Evolutionary conservation across 352 stramenopile genomes (phyloP).

Genomic region (Phytopythium sindhum): DNA sequence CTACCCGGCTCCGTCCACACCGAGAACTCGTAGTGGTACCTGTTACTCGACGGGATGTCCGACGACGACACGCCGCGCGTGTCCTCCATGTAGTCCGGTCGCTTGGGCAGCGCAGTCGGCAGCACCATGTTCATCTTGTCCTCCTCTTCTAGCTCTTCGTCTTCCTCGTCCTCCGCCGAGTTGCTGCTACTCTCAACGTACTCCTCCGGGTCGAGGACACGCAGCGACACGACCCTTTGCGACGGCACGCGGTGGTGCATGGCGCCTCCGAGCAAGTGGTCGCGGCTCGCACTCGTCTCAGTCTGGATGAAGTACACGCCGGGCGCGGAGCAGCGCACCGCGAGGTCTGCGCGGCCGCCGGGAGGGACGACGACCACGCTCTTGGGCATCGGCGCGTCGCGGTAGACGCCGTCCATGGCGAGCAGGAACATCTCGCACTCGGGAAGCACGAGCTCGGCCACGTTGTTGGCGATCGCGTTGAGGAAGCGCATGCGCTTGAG

Average conservation of each 20-base stretch:
- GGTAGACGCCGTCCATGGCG: conserved; percentile 72
- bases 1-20: conserved; percentile 53
- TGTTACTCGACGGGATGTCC: conserved; percentile 28
- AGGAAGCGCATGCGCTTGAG: conserved; percentile 69
- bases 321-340: conserved; percentile 38
- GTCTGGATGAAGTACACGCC: conserved; percentile 68
- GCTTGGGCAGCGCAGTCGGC: conserved; percentile 34
- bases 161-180: conserved; percentile 15
- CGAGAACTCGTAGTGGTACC: conserved; percentile 75
- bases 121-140: conserved; percentile 27
- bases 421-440: conserved; percentile 56
- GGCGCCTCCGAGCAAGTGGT: conserved; percentile 51
- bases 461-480: conserved; percentile 83
- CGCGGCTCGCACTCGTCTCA: conserved; percentile 52
- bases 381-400: conserved; percentile 33
- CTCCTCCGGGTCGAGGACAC: conserved; percentile 23
- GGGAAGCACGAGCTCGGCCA: conserved; percentile 58
- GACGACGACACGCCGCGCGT: conserved; percentile 14
- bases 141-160: conserved; percentile 21
- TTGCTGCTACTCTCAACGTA: not conserved
- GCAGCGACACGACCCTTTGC: conserved; percentile 57
- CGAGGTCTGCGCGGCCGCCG: conserved; percentile 61
- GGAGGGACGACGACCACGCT: conserved; percentile 60
- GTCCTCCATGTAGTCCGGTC: conserved; percentile 61
- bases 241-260: conserved; percentile 70